These are phyloP conservation scores for Ophiocordyceps camponoti-rufipedis DNA, from an alignment of 2,329 filamentous ascomycete genomes.

Conservation along the genomic window DNA sequence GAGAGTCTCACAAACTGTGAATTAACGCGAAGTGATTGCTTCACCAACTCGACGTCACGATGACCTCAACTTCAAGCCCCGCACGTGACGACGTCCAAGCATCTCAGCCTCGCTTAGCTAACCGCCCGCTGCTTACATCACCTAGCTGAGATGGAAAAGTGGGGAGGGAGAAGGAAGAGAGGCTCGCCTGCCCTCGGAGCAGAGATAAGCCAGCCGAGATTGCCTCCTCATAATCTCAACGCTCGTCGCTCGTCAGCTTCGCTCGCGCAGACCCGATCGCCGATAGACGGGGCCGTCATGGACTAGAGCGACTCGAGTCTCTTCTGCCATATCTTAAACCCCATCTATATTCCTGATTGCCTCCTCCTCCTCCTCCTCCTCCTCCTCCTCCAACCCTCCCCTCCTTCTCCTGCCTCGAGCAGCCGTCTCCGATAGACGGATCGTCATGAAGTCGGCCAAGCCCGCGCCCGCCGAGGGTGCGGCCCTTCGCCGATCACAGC, in stretches of 20 bases:
- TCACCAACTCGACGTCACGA: too few species aligned
- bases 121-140: background rate
- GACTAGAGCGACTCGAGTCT: background rate
- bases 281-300: background rate
- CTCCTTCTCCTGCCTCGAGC: background rate
- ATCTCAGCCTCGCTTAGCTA: background rate
- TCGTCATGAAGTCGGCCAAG: conserved; percentile 38
- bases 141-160: too few species aligned
- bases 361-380: background rate
- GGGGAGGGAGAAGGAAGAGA: background rate
- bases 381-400: background rate
- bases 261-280: background rate
- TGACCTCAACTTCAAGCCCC: too few species aligned
- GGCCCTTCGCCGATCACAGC: conserved; percentile 42
- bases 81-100: background rate
- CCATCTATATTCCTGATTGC: background rate
- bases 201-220: background rate
- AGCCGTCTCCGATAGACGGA: too few species aligned
- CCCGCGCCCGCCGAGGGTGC: conserved; percentile 20
- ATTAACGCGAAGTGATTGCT: too few species aligned
- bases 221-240: background rate
- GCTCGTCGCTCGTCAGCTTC: background rate
- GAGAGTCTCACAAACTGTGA: too few species aligned
- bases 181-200: background rate
- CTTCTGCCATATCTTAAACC: background rate